Percentiles rank a stretch among this genome's conserved stretches.
phyloP scores from a whole-genome alignment of 345 rosid genomes.

The Carallia brachiata region DNA sequence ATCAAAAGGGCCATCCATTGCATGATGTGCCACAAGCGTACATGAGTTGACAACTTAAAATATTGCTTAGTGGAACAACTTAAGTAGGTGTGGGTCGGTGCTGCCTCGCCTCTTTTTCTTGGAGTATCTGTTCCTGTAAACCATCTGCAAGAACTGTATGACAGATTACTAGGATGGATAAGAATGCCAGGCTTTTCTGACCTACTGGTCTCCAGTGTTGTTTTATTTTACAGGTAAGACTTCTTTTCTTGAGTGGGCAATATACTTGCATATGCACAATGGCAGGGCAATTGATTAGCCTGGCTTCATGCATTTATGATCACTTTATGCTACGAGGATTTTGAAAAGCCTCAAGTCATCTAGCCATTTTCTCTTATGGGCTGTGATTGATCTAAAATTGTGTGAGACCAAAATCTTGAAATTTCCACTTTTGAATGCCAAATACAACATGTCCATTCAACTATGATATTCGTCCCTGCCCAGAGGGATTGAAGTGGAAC shows the following conservation, averaged over 20 bases:
- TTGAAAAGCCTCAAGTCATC: no score
- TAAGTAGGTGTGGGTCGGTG: not conserved
- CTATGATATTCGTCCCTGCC: no score
- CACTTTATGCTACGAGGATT: no score
- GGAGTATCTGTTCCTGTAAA: not conserved
- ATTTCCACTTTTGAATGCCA: no score
- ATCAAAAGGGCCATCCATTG: conserved; percentile 78
- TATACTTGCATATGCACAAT: no score
- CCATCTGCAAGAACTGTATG: not conserved
- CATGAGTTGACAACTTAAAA: conserved; percentile 38
- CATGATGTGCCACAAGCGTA: conserved; percentile 87
- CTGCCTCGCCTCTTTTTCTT: not conserved
- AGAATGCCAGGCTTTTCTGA: not conserved
- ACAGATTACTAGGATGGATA: not conserved
- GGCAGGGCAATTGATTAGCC: no score
- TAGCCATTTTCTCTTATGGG: no score
- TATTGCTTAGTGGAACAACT: not conserved
- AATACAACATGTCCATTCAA: no score
- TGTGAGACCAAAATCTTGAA: no score
- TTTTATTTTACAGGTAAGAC: not conserved
- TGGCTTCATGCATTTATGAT: no score
- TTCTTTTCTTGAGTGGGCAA: not conserved
- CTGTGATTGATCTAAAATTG: no score
- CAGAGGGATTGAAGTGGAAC: no score
- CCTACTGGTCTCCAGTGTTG: not conserved